Percentiles rank a stretch among this genome's conserved stretches.
These are phyloP conservation scores for Cotoneaster glaucophyllus DNA, from an alignment of 306 rosid species.

Conservation along the genomic window DNA sequence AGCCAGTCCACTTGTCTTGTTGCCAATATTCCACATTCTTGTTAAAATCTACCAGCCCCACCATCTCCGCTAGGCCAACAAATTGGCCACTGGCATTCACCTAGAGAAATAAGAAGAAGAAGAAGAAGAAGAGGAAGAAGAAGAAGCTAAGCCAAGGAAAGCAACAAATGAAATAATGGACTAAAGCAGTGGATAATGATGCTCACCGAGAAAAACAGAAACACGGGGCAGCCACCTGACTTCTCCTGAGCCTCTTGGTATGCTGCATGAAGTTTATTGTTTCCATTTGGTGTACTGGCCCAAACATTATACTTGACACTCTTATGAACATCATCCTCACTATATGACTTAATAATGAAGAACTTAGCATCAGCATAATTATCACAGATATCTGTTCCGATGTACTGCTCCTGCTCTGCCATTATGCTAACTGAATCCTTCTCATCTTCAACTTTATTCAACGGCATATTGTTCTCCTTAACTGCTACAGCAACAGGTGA, in stretches of 20 bases:
- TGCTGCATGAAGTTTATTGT: constrained; percentile 90
- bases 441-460: constrained; percentile 32
- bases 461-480: constrained; percentile 46
- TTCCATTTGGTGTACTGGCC: constrained; percentile 98
- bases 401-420: constrained; percentile 61
- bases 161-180: not conserved
- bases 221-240: constrained; percentile 62
- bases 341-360: constrained; percentile 85
- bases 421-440: constrained; percentile 31
- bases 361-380: constrained; percentile 60
- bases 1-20: constrained; percentile 98
- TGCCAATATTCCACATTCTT: constrained; percentile 93
- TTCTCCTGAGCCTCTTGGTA: constrained; percentile 86
- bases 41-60: constrained; percentile 81
- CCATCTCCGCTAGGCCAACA: constrained; percentile 95
- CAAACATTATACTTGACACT: constrained; percentile 93
- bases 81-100: constrained; percentile 98
- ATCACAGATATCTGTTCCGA: constrained; percentile 56
- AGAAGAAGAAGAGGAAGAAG: not conserved
- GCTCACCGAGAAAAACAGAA: constrained; percentile 82
- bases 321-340: constrained; percentile 96
- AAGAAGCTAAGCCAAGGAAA: not conserved
- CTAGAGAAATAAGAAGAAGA: constrained; percentile 20
- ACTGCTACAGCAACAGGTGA: constrained; percentile 44
- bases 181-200: not conserved